Evolutionary conservation across 2,329 filamentous ascomycete species (phyloP), one percentile per base, ranked within the genome.

Genomic region (Rhytidhysteron rufulum): DNA sequence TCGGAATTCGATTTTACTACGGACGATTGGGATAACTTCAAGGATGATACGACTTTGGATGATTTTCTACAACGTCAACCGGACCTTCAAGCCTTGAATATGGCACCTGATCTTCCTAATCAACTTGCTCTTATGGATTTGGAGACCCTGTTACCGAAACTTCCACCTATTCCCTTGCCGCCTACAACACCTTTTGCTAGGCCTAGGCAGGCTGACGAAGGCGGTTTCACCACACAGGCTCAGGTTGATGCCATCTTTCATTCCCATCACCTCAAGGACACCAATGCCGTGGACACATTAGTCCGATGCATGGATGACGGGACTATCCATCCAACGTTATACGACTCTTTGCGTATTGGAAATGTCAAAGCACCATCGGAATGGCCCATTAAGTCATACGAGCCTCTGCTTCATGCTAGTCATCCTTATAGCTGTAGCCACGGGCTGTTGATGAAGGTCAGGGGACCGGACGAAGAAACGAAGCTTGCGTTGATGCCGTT

Each of bases 281-380:
- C 82, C 47, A 82, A 88, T 48, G 76, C 80, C n/a, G 82, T 93
- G 31, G 86, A 91, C 60, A 79, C 91, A 49, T 82, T 94, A 69
- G 70, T 91, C 4, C 77, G 86, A 2, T 86, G 86, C 4, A 86
- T 83, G 4, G 77, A 78, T 41, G 78, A 87, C 47, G 86, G 86
- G 7, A 75, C 72, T 15, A 72, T 94, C 10, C 84, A 91, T 57
- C 71, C 94, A 15, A 87, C 82, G 51, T 88, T 95, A 34, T 91
- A 91, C 60, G 86, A 95, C 61, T 90, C 86, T 5, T 88, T 95
- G 53, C 77, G 86, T 44, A 83, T 94, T 42, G 87, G 88, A 3
- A 75, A 67, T 10, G 82, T 89, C 45, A 62, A 69, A 42, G 73
- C 75, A 41, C 75, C 70, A 2, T 69, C 66, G 4, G 54, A 46